Conservation (phyloP, 805 yeast species). For the Kazachstania martiniae region DNA sequence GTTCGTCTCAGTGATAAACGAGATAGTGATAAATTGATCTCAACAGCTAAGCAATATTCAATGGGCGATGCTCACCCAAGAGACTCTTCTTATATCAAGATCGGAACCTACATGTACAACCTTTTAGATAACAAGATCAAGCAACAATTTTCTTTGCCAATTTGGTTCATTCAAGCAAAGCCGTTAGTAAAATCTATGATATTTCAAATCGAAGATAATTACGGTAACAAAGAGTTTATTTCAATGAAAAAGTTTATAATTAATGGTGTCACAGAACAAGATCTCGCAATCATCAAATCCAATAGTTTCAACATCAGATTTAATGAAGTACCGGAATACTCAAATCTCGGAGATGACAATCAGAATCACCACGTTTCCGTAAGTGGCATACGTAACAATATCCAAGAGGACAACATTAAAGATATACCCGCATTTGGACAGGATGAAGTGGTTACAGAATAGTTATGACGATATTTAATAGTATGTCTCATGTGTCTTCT, state of each 20-base stretch:
- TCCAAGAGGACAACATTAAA: neutral
- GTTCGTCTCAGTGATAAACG: slow-evolving; percentile 13
- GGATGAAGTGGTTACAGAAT: slow-evolving; percentile 16
- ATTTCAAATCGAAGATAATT: slow-evolving; percentile 25
- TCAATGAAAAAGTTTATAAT: slow-evolving; percentile 31
- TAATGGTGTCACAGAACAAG: slow-evolving; percentile 34
- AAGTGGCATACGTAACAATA: no score
- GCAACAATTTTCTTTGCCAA: slow-evolving; percentile 25
- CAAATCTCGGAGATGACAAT: neutral
- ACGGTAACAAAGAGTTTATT: slow-evolving; percentile 30
- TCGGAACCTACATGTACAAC: slow-evolving; percentile 24
- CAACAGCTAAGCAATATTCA: slow-evolving; percentile 10
- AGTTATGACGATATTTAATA: neutral
- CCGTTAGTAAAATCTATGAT: slow-evolving; percentile 26
- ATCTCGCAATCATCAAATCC: slow-evolving; percentile 18
- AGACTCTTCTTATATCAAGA: slow-evolving; percentile 17
- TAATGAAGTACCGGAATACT: slow-evolving; percentile 16
- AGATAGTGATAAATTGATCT: slow-evolving; percentile 5
- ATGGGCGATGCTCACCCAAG: slow-evolving; percentile 10
- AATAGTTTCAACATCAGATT: slow-evolving; percentile 11
- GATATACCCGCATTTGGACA: slow-evolving; percentile 15
- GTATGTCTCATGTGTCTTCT: no score
- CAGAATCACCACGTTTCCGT: no score
- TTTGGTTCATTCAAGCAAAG: slow-evolving; percentile 21
- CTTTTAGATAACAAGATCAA: slow-evolving; percentile 13